Conservation (phyloP, 1,284 basidiomycete species). For the Trichosporon coremiiforme region DNA sequence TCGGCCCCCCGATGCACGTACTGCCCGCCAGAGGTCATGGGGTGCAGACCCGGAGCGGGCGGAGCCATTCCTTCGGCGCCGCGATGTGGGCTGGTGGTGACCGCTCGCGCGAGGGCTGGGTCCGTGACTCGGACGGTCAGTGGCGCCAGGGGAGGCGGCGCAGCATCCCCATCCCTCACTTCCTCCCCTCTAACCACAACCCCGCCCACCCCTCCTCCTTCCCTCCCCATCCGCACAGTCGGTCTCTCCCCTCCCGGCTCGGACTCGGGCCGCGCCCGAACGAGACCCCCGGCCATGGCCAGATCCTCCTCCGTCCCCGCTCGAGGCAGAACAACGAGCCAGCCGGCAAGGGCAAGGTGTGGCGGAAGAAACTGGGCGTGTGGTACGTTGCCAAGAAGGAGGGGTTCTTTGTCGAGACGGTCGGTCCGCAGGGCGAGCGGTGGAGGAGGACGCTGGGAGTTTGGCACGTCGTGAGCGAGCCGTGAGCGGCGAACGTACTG, state of each 20-base stretch:
- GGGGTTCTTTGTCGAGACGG: neutral
- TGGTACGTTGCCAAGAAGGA: neutral
- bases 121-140: neutral
- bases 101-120: neutral
- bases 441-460: neutral
- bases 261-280: too few species aligned
- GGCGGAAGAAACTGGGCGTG: neutral
- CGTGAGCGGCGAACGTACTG: neutral
- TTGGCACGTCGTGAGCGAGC: neutral
- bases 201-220: neutral
- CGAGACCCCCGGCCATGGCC: neutral
- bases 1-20: neutral
- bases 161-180: neutral
- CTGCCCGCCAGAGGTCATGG: too few species aligned
- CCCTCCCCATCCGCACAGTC: neutral
- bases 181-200: too few species aligned
- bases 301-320: neutral
- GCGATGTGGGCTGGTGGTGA: neutral
- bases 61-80: neutral
- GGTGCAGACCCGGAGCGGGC: neutral
- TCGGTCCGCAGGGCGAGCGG: neutral
- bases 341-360: neutral
- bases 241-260: neutral
- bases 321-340: neutral
- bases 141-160: neutral